A percentile compares a stretch with the other conserved stretches of the same genome.
phyloP scores from a whole-genome alignment of 1,284 basidiomycete genomes.

The Marasmius tenuissimus region DNA sequence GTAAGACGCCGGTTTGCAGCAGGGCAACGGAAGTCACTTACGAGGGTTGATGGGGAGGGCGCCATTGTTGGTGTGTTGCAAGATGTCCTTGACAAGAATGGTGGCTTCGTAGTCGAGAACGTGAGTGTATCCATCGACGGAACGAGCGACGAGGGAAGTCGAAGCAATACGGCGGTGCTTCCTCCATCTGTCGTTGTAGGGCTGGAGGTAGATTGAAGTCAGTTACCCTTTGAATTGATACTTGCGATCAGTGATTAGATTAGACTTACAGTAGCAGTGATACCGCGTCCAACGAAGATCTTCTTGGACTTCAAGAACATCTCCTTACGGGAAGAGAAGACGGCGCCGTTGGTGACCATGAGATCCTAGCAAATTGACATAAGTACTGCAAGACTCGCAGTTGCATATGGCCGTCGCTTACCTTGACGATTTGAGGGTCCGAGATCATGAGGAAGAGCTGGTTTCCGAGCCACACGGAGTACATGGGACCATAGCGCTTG shows the following conservation, averaged over 20 bases:
- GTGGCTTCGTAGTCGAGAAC: slow-evolving; percentile 36
- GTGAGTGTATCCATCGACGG: slow-evolving; percentile 30
- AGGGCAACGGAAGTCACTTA: slow-evolving; percentile 9
- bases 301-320: slow-evolving; percentile 44
- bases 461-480: slow-evolving; percentile 24
- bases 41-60: slow-evolving; percentile 37
- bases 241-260: slow-evolving; percentile 29
- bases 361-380: slow-evolving; percentile 25
- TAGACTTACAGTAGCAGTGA: slow-evolving; percentile 27
- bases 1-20: neutral
- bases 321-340: slow-evolving; percentile 39
- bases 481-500: slow-evolving; percentile 34
- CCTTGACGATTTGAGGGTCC: slow-evolving; percentile 32
- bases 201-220: neutral
- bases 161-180: slow-evolving; percentile 37
- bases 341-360: slow-evolving; percentile 38
- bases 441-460: slow-evolving; percentile 45
- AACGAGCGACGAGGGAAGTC: slow-evolving; percentile 29
- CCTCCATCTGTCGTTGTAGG: slow-evolving; percentile 30
- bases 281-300: slow-evolving; percentile 38
- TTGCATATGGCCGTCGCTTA: too few species aligned
- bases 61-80: slow-evolving; percentile 29
- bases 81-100: slow-evolving; percentile 33
- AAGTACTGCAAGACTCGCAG: too few species aligned
- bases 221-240: neutral